Conservation (phyloP, 2,329 filamentous ascomycete species). For the Domatiomyces catenatus region DNA sequence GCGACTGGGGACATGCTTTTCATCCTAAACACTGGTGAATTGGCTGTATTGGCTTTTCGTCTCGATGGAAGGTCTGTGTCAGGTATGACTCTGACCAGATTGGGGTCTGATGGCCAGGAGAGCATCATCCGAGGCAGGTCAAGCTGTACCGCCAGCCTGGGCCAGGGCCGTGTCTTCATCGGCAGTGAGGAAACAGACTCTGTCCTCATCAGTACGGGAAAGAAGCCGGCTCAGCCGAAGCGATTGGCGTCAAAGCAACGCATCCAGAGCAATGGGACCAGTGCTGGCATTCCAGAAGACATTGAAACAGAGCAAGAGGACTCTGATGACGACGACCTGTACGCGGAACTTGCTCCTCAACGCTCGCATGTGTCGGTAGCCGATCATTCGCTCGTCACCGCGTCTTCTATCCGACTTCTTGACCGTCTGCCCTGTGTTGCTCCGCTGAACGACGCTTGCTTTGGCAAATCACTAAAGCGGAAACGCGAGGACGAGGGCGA, state of each 20-base stretch:
- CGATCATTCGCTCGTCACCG: background rate
- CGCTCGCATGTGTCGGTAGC: background rate
- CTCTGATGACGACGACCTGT: slow-evolving; percentile 39
- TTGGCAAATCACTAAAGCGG: slow-evolving; percentile 11
- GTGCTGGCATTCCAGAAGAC: slow-evolving; percentile 44
- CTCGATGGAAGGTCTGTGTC: slow-evolving; percentile 86
- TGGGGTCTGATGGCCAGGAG: slow-evolving; percentile 50
- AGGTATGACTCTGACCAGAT: slow-evolving; percentile 56
- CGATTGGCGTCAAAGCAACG: slow-evolving; percentile 10
- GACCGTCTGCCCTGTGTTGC: slow-evolving; percentile 12
- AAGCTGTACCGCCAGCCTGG: slow-evolving; percentile 55
- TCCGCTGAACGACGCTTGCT: slow-evolving; percentile 11
- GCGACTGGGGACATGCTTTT: slow-evolving; percentile 75
- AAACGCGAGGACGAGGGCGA: slow-evolving; percentile 28
- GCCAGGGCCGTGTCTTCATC: slow-evolving; percentile 58
- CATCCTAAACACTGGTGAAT: slow-evolving; percentile 56
- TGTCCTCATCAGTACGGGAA: slow-evolving; percentile 62
- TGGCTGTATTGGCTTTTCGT: slow-evolving; percentile 64
- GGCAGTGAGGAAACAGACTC: slow-evolving; percentile 78
- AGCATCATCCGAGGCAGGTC: slow-evolving; percentile 44
- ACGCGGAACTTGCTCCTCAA: slow-evolving; percentile 20
- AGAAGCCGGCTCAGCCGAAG: slow-evolving; percentile 36
- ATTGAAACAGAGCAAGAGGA: slow-evolving; percentile 35
- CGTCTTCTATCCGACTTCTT: slow-evolving; percentile 7
- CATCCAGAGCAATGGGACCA: slow-evolving; percentile 30